phyloP scores from a whole-genome alignment of 495 filamentous ascomycete genomes.

The Aspergillus baeticus region DNA sequence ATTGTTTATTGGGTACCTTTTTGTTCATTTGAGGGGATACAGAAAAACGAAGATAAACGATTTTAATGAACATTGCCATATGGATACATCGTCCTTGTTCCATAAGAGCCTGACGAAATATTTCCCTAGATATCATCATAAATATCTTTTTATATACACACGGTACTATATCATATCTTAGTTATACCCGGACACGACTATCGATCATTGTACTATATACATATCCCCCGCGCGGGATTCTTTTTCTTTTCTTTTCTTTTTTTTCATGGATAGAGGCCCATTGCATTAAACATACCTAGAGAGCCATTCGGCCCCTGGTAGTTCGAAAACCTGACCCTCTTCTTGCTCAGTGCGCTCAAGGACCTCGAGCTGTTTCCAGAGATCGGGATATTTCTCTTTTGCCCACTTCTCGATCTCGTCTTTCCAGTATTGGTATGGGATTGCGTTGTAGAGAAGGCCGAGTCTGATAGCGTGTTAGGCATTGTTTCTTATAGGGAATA shows the following conservation, averaged over 20 bases:
- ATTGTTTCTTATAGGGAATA: not conserved
- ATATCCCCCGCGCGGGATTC: too few relatives aligned
- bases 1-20: constrained; percentile 16
- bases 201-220: too few relatives aligned
- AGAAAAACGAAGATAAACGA: constrained; percentile 17
- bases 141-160: too few relatives aligned
- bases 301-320: constrained; percentile 5
- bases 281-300: not conserved
- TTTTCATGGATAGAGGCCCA: not conserved
- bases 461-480: constrained; percentile 47
- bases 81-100: not conserved
- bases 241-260: too few relatives aligned
- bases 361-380: constrained; percentile 60
- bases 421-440: constrained; percentile 58
- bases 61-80: constrained; percentile 5
- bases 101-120: not conserved
- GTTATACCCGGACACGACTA: too few relatives aligned
- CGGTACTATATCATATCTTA: too few relatives aligned
- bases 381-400: constrained; percentile 58
- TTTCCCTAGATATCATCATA: too few relatives aligned
- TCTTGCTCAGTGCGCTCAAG: constrained; percentile 36
- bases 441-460: constrained; percentile 70
- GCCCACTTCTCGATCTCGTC: constrained; percentile 72
- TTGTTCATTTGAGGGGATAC: constrained; percentile 9
- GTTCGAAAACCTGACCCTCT: constrained; percentile 35